Evolutionary conservation across 768 basidiomycete species (phyloP).

Genomic region (Phylloporus scabripes): DNA sequence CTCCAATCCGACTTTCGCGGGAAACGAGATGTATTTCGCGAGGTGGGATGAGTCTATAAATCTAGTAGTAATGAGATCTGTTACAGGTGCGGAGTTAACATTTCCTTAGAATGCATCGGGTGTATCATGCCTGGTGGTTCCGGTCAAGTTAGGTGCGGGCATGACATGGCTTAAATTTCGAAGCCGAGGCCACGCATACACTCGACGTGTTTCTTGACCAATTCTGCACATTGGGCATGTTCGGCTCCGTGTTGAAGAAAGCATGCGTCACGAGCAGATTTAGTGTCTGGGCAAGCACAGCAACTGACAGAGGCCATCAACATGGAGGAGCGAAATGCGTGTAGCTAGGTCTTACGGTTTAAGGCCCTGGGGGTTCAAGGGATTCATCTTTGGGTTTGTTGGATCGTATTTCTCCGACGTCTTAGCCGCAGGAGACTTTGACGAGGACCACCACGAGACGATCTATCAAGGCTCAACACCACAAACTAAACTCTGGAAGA

Average conservation of each 20-base stretch:
- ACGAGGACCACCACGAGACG: slow-evolving; percentile 51
- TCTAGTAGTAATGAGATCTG: neutral
- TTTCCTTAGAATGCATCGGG: neutral
- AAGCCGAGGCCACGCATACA: slow-evolving; percentile 94
- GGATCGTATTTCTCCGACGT: slow-evolving; percentile 54
- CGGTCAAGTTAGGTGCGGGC: neutral
- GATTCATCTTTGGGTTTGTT: slow-evolving; percentile 76
- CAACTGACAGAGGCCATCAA: slow-evolving; percentile 50
- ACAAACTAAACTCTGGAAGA: neutral
- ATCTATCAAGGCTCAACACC: slow-evolving; percentile 32
- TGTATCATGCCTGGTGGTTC: neutral
- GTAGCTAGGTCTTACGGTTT: slow-evolving; percentile 66
- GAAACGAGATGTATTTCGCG: neutral
- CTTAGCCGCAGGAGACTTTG: slow-evolving; percentile 22
- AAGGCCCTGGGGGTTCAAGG: slow-evolving; percentile 87
- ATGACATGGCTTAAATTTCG: slow-evolving; percentile 48
- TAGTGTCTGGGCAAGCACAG: slow-evolving; percentile 94
- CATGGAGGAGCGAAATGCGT: neutral
- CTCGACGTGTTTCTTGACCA: slow-evolving; percentile 74
- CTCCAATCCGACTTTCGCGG: neutral
- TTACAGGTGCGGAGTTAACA: slow-evolving; percentile 1
- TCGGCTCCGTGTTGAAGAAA: slow-evolving; percentile 70
- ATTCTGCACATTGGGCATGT: slow-evolving; percentile 71
- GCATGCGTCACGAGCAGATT: slow-evolving; percentile 89
- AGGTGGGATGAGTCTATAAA: slow-evolving; percentile 9